Base-by-base conservation (phyloP, 441 rosid species). In the Iberis amara region DNA sequence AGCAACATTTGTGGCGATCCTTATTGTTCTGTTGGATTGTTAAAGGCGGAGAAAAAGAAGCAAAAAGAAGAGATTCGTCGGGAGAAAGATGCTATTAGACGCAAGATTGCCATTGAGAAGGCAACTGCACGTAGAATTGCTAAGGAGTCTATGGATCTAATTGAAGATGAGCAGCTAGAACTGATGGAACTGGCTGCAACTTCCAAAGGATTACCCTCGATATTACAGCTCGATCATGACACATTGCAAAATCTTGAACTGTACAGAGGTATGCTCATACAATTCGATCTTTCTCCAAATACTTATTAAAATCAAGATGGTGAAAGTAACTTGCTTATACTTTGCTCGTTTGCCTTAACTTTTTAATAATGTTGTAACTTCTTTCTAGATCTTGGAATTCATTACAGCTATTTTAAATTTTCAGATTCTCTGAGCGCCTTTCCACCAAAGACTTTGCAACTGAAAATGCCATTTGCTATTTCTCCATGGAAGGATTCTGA, bases 71-170 rank as follows among this genome's bases (percentile, higher is more conserved):
- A 94, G 73, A 73, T 72, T 64, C 94, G 94, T 30, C 80, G 73
- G 42, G 91, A 85, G 76, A 85, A 55, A 76, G 97, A 89, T 56
- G 95, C 76, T 46, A 82, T 80, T 49, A 87, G 79, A 69, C 88
- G 81, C 50, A 91, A 80, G 76, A 72, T 82, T 78, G 99, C 97
- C 43, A 68, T 80, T 65, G 96, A 87, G 83, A 94, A 82, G 71
- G 98, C 99, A 52, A 82, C 89, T 75, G 96, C 99, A 47, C 91
- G 98, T 52, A 85, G 76, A 73, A 85, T 89, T 73, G 99, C 96
- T 41, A 94, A 85, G 74, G 99, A 94, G 72, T 82, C 99, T 39
- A 82, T 87, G 91, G 98, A 85, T 77, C 96, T 94, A 57, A 75
- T 90, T 46, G 99, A 94, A 80, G 98, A 90, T 79, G 96, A 85